phyloP scores from a whole-genome alignment of 148 eudicot genomes.

The Fallopia convolvulus region DNA sequence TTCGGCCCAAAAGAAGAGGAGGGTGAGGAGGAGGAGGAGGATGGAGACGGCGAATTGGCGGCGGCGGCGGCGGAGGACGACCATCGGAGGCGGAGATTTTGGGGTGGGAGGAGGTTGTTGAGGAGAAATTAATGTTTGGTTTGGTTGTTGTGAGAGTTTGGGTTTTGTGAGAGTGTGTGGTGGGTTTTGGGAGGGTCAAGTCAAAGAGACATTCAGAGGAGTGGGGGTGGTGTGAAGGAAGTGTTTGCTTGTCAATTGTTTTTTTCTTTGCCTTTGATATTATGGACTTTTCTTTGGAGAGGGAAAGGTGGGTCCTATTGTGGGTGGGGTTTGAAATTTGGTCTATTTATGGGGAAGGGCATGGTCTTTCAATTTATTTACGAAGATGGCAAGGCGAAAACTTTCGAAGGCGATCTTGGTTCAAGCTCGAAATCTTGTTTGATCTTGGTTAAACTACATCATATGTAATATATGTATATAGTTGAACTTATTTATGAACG shows the following conservation, averaged over 20 bases:
- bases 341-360: background rate
- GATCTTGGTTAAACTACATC: no score
- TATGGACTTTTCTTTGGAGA: background rate
- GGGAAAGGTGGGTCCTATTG: background rate
- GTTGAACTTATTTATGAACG: no score
- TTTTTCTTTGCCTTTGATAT: background rate
- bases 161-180: background rate
- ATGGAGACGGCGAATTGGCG: background rate
- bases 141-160: background rate
- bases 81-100: background rate
- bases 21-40: background rate
- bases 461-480: no score
- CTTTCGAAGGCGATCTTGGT: no score
- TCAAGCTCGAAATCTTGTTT: no score
- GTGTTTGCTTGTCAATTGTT: slow-evolving; percentile 8
- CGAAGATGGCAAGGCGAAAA: background rate
- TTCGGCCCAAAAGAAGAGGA: no score
- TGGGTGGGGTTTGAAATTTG: background rate
- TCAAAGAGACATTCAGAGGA: slow-evolving; percentile 8
- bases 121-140: background rate
- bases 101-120: background rate
- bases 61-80: background rate
- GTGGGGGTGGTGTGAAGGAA: background rate
- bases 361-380: background rate
- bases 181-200: background rate